Conservation (phyloP, 495 filamentous ascomycete genomes). For the Penicillium turbatum region DNA sequence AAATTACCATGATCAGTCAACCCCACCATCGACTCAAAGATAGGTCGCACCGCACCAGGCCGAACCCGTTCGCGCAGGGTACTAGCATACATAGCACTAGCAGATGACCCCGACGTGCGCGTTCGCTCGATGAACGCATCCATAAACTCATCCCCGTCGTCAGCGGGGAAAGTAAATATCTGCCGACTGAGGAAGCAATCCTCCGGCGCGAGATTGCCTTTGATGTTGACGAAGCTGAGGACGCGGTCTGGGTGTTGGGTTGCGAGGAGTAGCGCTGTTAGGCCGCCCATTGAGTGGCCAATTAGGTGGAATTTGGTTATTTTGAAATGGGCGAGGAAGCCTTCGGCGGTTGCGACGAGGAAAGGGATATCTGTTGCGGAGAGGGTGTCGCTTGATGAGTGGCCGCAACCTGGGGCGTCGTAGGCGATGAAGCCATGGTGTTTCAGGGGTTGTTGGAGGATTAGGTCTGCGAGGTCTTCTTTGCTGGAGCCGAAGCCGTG, state of each 20-base stretch:
- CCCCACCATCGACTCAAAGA: constrained; percentile 29
- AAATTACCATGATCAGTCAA: constrained; percentile 23
- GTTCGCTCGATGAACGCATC: constrained; percentile 24
- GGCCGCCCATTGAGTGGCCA: constrained; percentile 31
- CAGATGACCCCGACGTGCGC: constrained; percentile 10
- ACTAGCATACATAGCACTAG: constrained; percentile 24
- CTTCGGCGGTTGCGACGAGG: constrained; percentile 24
- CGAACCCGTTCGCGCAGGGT: constrained; percentile 20
- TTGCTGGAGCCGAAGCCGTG: constrained; percentile 34
- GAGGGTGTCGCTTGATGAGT: constrained; percentile 16
- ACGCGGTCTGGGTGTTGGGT: constrained; percentile 11
- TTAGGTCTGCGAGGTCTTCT: constrained; percentile 28
- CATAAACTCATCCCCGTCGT: constrained; percentile 21
- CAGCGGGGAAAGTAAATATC: constrained; percentile 21
- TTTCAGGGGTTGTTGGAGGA: constrained; percentile 14
- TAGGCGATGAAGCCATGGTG: constrained; percentile 24
- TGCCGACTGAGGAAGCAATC: constrained; percentile 32
- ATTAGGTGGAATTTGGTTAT: constrained; percentile 25
- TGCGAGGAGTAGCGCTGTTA: constrained; percentile 24
- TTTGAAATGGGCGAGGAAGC: constrained; percentile 17
- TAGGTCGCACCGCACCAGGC: constrained; percentile 16
- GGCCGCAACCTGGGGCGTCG: constrained; percentile 29
- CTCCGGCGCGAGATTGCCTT: constrained; percentile 30
- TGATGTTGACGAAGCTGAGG: constrained; percentile 32
- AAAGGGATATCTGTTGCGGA: constrained; percentile 27